These are phyloP conservation scores for Neurospora sp. DNA, from an alignment of 495 filamentous ascomycete genomes.

Conservation along the genomic window DNA sequence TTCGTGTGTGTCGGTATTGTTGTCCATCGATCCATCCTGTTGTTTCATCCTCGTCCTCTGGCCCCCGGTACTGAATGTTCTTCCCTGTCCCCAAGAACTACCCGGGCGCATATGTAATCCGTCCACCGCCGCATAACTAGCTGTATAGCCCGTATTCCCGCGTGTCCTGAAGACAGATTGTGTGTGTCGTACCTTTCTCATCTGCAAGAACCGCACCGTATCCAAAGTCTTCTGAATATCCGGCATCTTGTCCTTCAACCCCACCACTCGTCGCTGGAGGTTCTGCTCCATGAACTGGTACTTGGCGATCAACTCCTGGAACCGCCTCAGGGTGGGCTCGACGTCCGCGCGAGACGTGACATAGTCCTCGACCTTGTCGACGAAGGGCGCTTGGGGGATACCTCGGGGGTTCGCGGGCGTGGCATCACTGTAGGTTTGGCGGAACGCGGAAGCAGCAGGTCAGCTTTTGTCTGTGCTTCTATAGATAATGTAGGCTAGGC, in stretches of 20 bases:
- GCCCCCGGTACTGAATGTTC: background rate
- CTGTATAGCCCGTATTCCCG: background rate
- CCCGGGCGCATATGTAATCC: background rate
- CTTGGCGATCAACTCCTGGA: conserved; percentile 99
- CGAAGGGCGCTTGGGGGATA: conserved; percentile 90
- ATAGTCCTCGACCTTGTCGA: conserved; percentile 94
- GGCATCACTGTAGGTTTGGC: conserved; percentile 22
- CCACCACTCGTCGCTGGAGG: conserved; percentile 68
- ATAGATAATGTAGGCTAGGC: background rate
- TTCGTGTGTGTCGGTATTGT: background rate
- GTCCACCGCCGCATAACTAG: background rate
- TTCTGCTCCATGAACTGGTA: conserved; percentile 99
- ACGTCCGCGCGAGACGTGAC: conserved; percentile 79
- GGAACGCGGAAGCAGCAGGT: background rate
- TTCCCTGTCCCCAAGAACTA: background rate
- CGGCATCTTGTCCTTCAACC: conserved; percentile 88
- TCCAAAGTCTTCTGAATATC: conserved; percentile 98
- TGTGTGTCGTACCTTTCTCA: conserved; percentile 42
- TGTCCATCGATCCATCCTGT: background rate
- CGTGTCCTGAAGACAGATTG: background rate
- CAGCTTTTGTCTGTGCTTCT: background rate
- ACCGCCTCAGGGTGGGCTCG: conserved; percentile 77
- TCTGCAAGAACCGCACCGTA: conserved; percentile 74
- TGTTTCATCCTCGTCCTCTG: background rate
- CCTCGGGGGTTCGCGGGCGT: conserved; percentile 77